Base-by-base conservation (phyloP, 805 yeast species). In the Metschnikowia rubicola region DNA sequence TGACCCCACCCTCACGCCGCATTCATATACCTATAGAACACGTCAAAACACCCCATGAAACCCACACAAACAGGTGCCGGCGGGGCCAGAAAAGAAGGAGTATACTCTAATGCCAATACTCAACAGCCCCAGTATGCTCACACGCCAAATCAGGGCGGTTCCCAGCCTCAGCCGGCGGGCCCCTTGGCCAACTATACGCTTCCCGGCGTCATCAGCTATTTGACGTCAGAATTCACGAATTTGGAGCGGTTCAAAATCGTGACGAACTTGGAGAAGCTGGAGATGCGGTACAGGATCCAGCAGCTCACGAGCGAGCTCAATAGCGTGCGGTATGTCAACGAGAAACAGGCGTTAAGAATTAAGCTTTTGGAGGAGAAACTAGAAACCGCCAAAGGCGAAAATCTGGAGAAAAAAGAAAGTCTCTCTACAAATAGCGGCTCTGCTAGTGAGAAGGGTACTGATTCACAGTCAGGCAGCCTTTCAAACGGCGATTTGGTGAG, bases 161-260 rank as follows among this genome's bases (percentile, higher is more conserved):
- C 44, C 17, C 43, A 32, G n/a, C 11, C 35, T 30, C 50, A 41
- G 26, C 11, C 40, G 13, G 29, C 33, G 11, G 45, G 40, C 12
- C 37, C 37, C n/a, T 51, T 54, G 56, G 68, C 72, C 28, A 64
- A 67, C 45, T 71, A 72, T 51, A 78, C 83, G 3, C 66, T 79
- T 12, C 84, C 84, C 0, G 84, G 84, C 0, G 79, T 79, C 19
- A 79, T 79, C 66, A 79, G 78, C 56, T 79, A 79, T 56, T 63
- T 79, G 48, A 81, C 81, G 36, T 70, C 78, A n/a, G 84, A 79
- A 52, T 79, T 79, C 61, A 78, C 84, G 21, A 73, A 73, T 36
- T 55, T 63, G 50, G 66, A 62, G 46, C 54, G 66, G 39, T 62
- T 53, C 59, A 71, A 78, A 54, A 77, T 79, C 64, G 66, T 76